Evolutionary conservation across 768 basidiomycete species (phyloP).

Genomic region (Hypholoma fasciculare): DNA sequence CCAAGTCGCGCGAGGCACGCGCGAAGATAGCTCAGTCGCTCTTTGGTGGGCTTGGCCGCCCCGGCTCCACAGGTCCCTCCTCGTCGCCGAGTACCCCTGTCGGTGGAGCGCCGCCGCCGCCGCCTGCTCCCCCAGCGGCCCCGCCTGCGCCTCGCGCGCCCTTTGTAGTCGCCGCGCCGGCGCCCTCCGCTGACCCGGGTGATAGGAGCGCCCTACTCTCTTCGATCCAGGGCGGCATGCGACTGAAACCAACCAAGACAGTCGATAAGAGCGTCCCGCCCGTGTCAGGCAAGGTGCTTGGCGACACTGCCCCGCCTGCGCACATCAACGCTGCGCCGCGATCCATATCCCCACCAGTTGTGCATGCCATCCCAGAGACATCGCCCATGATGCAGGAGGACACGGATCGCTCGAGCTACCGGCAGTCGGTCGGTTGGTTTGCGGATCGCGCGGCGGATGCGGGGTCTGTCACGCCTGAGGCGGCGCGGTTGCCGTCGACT

Average conservation of each 20-base stretch:
- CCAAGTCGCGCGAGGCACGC: constrained; percentile 60
- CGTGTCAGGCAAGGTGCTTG: constrained; percentile 77
- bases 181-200: constrained; percentile 36
- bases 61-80: constrained; percentile 56
- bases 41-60: constrained; percentile 73
- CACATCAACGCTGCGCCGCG: constrained; percentile 61
- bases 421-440: constrained; percentile 92
- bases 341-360: constrained; percentile 40
- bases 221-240: constrained; percentile 78
- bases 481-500: constrained; percentile 50
- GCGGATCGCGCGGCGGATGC: constrained; percentile 80
- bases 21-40: constrained; percentile 75
- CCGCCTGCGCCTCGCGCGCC: constrained; percentile 41
- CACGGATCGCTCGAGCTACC: constrained; percentile 40
- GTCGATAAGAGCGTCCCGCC: constrained; percentile 77
- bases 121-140: constrained; percentile 31
- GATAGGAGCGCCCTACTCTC: constrained; percentile 68
- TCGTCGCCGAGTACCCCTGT: constrained; percentile 35
- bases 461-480: constrained; percentile 27
- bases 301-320: constrained; percentile 65
- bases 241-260: constrained; percentile 74
- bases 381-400: constrained; percentile 24
- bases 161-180: constrained; percentile 27
- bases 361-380: constrained; percentile 25
- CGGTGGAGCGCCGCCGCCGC: constrained; percentile 26